phyloP scores from a whole-genome alignment of 345 rosid species.

The Gossypioides kirkii region DNA sequence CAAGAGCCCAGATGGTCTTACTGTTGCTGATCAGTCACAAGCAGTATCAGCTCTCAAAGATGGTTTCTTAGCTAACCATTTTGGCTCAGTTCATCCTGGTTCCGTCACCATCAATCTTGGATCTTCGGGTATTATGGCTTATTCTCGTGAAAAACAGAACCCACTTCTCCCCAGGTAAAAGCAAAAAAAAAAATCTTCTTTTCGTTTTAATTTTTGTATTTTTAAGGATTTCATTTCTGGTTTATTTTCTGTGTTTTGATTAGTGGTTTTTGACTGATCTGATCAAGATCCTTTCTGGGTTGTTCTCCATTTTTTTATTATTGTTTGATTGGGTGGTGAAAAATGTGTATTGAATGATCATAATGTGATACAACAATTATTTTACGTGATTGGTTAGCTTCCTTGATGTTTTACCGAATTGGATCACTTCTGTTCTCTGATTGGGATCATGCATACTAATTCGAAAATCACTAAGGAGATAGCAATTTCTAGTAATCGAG shows the following conservation, averaged over 20 bases:
- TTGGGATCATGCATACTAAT: too few species aligned
- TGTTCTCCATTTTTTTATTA: background rate
- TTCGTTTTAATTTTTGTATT: background rate
- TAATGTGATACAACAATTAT: background rate
- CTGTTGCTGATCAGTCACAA: conserved; percentile 23
- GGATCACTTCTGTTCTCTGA: too few species aligned
- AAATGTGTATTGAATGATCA: background rate
- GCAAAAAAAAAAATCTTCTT: background rate
- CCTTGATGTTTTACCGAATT: background rate
- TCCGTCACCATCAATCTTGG: conserved; percentile 73
- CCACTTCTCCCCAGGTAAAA: conserved; percentile 82
- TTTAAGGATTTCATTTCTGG: background rate
- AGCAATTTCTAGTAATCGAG: too few species aligned
- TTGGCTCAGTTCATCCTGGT: conserved; percentile 44
- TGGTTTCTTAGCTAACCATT: conserved; percentile 56
- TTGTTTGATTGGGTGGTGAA: background rate
- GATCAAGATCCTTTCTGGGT: background rate
- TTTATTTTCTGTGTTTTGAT: background rate
- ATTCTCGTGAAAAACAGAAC: conserved; percentile 64
- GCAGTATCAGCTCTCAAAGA: conserved; percentile 56
- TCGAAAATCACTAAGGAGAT: too few species aligned
- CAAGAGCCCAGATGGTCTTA: conserved; percentile 66
- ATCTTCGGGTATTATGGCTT: conserved; percentile 58
- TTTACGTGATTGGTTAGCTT: background rate
- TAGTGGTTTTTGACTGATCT: conserved; percentile 7